Percentiles rank a stretch among this genome's conserved stretches.
Conservation (phyloP, 345 rosid genomes). For the Gossypioides kirkii region DNA sequence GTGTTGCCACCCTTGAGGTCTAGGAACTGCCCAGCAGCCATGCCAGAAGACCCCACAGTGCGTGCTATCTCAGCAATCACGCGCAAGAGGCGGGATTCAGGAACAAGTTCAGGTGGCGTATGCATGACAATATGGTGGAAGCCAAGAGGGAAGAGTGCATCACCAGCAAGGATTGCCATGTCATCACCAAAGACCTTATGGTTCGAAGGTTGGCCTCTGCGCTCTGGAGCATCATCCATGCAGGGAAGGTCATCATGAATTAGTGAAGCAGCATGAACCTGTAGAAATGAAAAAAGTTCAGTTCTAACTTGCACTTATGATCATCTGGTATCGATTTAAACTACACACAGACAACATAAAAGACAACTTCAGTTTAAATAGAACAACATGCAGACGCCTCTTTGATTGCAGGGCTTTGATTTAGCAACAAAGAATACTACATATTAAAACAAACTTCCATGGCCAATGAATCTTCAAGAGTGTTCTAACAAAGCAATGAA, state of each 20-base stretch:
- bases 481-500: no score
- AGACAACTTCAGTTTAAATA: not conserved
- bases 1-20: slow-evolving; percentile 75
- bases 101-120: slow-evolving; percentile 68
- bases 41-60: slow-evolving; percentile 85
- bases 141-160: slow-evolving; percentile 92
- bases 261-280: slow-evolving; percentile 88
- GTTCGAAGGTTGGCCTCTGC: slow-evolving; percentile 90
- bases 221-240: slow-evolving; percentile 83
- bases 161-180: slow-evolving; percentile 95
- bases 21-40: slow-evolving; percentile 95
- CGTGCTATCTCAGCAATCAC: slow-evolving; percentile 89
- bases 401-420: not conserved
- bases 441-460: not conserved
- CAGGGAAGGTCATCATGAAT: slow-evolving; percentile 94
- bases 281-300: slow-evolving; percentile 16
- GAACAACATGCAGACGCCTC: not conserved
- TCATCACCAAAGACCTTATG: slow-evolving; percentile 65
- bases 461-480: not conserved
- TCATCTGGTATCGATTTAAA: not conserved
- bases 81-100: slow-evolving; percentile 52
- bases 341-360: not conserved
- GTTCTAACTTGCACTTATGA: not conserved
- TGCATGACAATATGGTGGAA: slow-evolving; percentile 79
- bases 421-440: not conserved